Base-by-base conservation (phyloP, 495 filamentous ascomycete species). In the Hypoxylon rickii region DNA sequence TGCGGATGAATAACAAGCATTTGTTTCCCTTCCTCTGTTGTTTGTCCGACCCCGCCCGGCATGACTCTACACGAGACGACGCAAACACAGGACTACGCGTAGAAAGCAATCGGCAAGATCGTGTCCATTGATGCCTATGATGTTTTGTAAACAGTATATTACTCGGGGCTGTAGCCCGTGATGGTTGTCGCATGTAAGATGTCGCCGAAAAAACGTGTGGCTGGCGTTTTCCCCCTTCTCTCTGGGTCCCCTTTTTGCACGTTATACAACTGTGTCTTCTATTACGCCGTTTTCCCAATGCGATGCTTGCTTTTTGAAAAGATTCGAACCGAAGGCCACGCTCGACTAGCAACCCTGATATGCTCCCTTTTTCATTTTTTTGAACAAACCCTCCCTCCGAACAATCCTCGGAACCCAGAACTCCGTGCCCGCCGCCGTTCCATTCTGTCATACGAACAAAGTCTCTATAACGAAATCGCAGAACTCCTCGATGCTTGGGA, bases 391-490 rank as follows among this genome's bases (percentile, higher is more conserved):
- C n/a, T n/a, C n/a, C n/a, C n/a, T n/a, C n/a, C n/a, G n/a, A n/a
- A n/a, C n/a, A n/a, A n/a, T n/a, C n/a, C n/a, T n/a, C n/a, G n/a
- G n/a, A n/a, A n/a, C 45, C 58, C 19, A 54, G 58, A 51, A 51
- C 44, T 49, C 39, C 34, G 29, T 37, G 22, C 39, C 46, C 36
- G 32, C 46, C 24, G 10, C 18, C 20, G 8, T 42, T 22, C 39
- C 20, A 33, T 18, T 36, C 52, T 39, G 43, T 72, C 39, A 73
- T 58, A 71, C 64, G 55, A 77, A 61, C 4, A 80, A 40, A 13
- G 41, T 57, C 49, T 79, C 75, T 31, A 81, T 63, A 21, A 79
- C 22, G 6, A 71, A 55, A 64, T 82, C 78, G 20, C 72, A 73
- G 12, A 80, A 44, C 37, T 79, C 73, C 8, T 69, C 68, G 51